Conservation (phyloP, 164 flowering plant genomes). For the Protea cynaroides region DNA sequence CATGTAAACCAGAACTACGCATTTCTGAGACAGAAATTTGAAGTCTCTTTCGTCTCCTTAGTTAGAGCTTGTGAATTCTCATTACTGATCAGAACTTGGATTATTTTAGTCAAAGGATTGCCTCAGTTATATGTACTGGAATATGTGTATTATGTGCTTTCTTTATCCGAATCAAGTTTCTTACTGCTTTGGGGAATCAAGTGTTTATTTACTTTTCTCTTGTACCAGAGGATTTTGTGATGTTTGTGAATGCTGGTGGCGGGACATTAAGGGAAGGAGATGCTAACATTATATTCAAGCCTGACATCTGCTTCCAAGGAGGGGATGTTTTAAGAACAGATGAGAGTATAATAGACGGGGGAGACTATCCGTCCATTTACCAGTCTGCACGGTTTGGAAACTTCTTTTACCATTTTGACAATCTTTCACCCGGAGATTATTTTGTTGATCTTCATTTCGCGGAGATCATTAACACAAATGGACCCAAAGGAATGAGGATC, state of each 20-base stretch:
- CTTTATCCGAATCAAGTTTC: background rate
- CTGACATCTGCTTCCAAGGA: slow-evolving; percentile 50
- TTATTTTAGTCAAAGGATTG: no score
- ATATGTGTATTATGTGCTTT: background rate
- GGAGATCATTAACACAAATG: slow-evolving; percentile 67
- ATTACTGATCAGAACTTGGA: no score
- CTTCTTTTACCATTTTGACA: slow-evolving; percentile 44
- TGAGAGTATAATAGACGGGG: slow-evolving; percentile 42
- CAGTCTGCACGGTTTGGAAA: slow-evolving; percentile 71
- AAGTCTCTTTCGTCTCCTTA: no score
- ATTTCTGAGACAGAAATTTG: no score
- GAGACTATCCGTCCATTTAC: slow-evolving; percentile 50
- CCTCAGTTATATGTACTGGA: no score
- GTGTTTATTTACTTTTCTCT: slow-evolving; percentile 2
- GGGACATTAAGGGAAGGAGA: slow-evolving; percentile 24
- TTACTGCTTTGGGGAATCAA: background rate
- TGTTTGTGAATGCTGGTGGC: slow-evolving; percentile 72
- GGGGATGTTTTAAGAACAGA: slow-evolving; percentile 62
- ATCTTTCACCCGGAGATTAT: slow-evolving; percentile 60
- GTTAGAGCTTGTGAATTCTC: no score
- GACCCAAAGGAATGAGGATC: slow-evolving; percentile 83
- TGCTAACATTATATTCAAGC: slow-evolving; percentile 16
- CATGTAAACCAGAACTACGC: no score
- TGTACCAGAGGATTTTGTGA: slow-evolving; percentile 41
- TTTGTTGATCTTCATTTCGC: slow-evolving; percentile 74